These are phyloP conservation scores for Crithidia bombi DNA, from an alignment of 208 protist genomes.

Conservation along the genomic window DNA sequence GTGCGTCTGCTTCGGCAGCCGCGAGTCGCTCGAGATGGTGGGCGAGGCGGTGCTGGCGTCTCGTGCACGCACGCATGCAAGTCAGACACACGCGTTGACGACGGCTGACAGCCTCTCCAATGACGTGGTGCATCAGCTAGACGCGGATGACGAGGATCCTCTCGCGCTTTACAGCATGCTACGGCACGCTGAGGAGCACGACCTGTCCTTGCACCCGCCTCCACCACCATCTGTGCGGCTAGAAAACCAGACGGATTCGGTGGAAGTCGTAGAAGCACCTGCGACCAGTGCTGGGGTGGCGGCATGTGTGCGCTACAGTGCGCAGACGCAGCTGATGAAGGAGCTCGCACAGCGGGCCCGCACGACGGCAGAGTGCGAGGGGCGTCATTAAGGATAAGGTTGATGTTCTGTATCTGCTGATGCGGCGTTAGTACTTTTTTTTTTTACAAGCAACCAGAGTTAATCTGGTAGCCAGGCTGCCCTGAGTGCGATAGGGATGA, in stretches of 20 bases:
- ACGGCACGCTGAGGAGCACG: conserved; percentile 39
- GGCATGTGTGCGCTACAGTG: conserved; percentile 6
- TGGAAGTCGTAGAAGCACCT: neutral
- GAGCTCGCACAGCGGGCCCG: conserved; percentile 21
- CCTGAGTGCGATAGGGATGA: too few species aligned
- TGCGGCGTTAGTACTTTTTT: neutral
- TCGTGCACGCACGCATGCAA: neutral
- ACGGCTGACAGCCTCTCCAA: conserved; percentile 29
- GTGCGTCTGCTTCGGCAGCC: conserved; percentile 77
- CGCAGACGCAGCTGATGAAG: neutral
- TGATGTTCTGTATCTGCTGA: too few species aligned
- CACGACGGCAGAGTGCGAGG: neutral
- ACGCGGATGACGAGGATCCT: conserved; percentile 60
- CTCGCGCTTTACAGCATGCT: conserved; percentile 56
- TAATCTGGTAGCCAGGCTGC: too few species aligned
- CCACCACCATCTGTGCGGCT: neutral
- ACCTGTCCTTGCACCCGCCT: conserved; percentile 4
- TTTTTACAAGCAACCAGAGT: neutral
- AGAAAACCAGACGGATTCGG: neutral
- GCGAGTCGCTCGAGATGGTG: conserved; percentile 42
- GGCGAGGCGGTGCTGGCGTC: conserved; percentile 23
- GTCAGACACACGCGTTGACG: conserved; percentile 3
- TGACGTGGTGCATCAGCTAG: conserved; percentile 31
- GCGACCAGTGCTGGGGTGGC: neutral
- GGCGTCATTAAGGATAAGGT: neutral